Conservation (phyloP, 2,329 filamentous ascomycete species). For the Alternaria brassicae region DNA sequence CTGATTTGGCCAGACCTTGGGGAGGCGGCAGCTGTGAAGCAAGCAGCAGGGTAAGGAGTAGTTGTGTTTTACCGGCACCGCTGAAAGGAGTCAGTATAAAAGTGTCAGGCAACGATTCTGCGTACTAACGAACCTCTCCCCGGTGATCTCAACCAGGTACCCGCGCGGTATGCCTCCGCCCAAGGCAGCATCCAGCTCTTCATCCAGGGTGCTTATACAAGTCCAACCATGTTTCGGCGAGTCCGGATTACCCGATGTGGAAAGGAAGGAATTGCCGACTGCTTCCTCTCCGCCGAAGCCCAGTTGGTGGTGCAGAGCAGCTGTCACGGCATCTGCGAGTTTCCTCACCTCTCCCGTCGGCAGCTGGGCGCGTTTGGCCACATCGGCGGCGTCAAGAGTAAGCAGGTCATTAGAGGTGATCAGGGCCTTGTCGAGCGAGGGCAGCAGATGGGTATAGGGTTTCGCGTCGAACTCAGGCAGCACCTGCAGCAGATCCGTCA, state of each 20-base stretch:
- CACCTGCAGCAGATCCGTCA: slow-evolving; percentile 86
- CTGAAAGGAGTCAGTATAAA: slow-evolving; percentile 51
- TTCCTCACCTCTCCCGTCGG: slow-evolving; percentile 81
- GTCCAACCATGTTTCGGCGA: slow-evolving; percentile 53
- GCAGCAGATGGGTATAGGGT: slow-evolving; percentile 76
- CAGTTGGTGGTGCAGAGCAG: slow-evolving; percentile 70
- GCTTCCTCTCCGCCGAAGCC: slow-evolving; percentile 49
- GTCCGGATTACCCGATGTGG: slow-evolving; percentile 15
- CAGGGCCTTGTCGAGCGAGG: slow-evolving; percentile 77
- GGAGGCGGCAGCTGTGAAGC: slow-evolving; percentile 81
- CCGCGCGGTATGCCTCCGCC: slow-evolving; percentile 82
- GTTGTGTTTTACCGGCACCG: slow-evolving; percentile 93
- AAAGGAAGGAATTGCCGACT: slow-evolving; percentile 23
- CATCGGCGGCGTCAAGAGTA: slow-evolving; percentile 79
- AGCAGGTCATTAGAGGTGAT: slow-evolving; percentile 85
- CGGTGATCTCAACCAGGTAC: slow-evolving; percentile 86
- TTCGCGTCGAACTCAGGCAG: slow-evolving; percentile 79
- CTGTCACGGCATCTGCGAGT: slow-evolving; percentile 71
- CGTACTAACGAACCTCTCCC: slow-evolving; percentile 70
- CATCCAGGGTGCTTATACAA: slow-evolving; percentile 81
- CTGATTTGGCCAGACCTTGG: slow-evolving; percentile 72
- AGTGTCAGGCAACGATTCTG: not conserved
- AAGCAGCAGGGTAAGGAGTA: slow-evolving; percentile 84
- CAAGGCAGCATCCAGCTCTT: slow-evolving; percentile 72
- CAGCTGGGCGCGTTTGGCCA: slow-evolving; percentile 84